phyloP scores from a whole-genome alignment of 169 alveolate species.

The Plasmodium vinckei region DNA sequence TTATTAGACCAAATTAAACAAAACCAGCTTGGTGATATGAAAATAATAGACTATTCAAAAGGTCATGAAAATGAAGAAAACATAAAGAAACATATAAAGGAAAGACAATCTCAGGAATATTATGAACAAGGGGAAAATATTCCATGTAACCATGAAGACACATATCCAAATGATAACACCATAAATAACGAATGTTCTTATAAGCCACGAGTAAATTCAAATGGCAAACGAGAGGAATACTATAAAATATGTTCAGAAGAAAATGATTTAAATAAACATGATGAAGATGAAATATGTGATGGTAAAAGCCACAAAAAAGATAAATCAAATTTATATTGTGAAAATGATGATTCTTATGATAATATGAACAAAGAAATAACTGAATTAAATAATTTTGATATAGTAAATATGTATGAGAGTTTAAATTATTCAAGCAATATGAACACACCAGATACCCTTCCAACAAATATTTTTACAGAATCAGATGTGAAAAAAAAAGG shows the following conservation, averaged over 20 bases:
- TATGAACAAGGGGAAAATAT: too few relatives aligned
- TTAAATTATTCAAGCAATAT: background rate
- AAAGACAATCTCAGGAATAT: too few relatives aligned
- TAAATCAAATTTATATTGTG: background rate
- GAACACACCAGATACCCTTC: background rate
- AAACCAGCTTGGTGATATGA: background rate
- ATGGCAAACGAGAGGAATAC: too few relatives aligned
- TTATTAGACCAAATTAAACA: too few relatives aligned
- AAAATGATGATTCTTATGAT: background rate
- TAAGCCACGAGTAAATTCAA: too few relatives aligned
- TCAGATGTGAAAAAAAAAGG: background rate
- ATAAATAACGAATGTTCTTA: too few relatives aligned
- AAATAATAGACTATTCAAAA: background rate
- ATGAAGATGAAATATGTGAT: background rate
- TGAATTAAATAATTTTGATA: constrained; percentile 38
- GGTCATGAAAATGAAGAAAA: too few relatives aligned
- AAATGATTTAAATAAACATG: too few relatives aligned
- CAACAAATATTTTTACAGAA: background rate
- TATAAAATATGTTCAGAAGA: too few relatives aligned
- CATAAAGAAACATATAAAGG: too few relatives aligned
- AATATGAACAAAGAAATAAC: constrained; percentile 25
- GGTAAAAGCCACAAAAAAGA: background rate
- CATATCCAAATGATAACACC: too few relatives aligned
- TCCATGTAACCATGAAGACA: too few relatives aligned
- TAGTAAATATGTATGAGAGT: constrained; percentile 58